Evolutionary conservation across 306 rosid genomes (phyloP).

Genomic region (Malus sylvestris): DNA sequence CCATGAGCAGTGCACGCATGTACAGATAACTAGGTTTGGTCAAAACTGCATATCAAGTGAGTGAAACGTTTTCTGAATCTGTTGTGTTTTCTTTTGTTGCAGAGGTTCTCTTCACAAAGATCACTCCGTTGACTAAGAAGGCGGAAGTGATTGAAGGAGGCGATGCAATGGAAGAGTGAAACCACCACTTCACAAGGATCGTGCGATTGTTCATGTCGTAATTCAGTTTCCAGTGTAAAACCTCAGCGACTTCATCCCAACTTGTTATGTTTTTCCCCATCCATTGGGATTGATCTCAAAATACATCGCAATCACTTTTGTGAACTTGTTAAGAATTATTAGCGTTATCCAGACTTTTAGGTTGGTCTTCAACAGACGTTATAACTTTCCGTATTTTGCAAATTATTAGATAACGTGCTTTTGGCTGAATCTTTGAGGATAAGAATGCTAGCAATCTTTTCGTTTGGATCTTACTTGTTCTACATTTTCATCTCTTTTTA

Average conservation of each 20-base stretch:
- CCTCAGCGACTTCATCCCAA: not conserved
- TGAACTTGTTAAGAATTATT: not conserved
- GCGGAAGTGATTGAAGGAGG: constrained; percentile 62
- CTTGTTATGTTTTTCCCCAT: not conserved
- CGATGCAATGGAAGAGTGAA: constrained; percentile 89
- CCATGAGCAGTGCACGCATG: not conserved
- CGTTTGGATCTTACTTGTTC: too few relatives aligned
- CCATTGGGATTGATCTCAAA: not conserved
- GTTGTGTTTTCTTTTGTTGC: constrained; percentile 22
- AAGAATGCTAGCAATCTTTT: too few relatives aligned
- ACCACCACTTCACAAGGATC: not conserved
- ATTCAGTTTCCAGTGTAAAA: not conserved
- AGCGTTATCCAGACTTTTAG: not conserved
- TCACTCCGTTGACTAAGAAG: constrained; percentile 61
- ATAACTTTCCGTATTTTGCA: too few relatives aligned
- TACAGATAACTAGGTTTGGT: too few relatives aligned
- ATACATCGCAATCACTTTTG: not conserved
- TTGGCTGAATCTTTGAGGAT: too few relatives aligned
- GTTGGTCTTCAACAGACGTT: not conserved
- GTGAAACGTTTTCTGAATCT: not conserved
- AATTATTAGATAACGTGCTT: not conserved
- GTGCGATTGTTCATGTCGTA: not conserved
- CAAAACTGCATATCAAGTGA: not conserved
- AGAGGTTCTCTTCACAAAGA: constrained; percentile 85
- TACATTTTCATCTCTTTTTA: too few relatives aligned